Conservation (phyloP, 1,284 basidiomycete species). For the Takashimella tepidaria region DNA sequence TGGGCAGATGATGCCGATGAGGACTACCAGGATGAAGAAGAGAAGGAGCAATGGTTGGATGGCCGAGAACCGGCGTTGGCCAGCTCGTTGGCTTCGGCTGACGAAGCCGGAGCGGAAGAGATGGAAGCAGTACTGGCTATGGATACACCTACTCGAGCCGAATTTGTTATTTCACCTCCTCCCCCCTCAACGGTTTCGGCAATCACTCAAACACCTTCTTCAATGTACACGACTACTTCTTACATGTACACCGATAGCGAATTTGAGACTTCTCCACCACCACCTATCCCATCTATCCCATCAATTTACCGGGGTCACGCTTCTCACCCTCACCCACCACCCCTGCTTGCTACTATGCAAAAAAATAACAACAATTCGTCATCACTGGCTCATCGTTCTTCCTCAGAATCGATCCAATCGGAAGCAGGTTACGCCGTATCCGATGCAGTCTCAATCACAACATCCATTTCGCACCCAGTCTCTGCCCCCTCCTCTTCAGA, state of each 20-base stretch:
- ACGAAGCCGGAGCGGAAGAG: conserved; percentile 24
- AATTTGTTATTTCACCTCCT: conserved; percentile 34
- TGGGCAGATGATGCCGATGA: conserved; percentile 2
- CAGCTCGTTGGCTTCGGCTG: background rate
- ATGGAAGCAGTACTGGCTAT: conserved; percentile 38
- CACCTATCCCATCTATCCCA: conserved; percentile 14
- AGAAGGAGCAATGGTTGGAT: background rate
- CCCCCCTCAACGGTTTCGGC: conserved; percentile 7
- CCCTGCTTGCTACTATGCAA: background rate
- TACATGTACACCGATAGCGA: background rate
- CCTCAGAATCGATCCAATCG: conserved; percentile 16
- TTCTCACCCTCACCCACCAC: conserved; percentile 10
- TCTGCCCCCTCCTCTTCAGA: too few relatives aligned
- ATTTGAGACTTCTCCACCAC: background rate
- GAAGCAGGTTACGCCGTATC: background rate
- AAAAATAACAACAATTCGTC: too few relatives aligned
- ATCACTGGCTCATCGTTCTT: background rate
- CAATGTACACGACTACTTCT: conserved; percentile 1
- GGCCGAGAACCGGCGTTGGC: background rate
- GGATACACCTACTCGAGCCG: conserved; percentile 34
- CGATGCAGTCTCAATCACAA: background rate
- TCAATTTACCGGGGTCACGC: conserved; percentile 2
- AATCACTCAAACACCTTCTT: conserved; percentile 3
- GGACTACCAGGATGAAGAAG: conserved; percentile 4
- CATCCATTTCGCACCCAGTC: background rate